A percentile compares a stretch with the other conserved stretches of the same genome.
These are phyloP conservation scores for Arabidopsis hybrid DNA, from an alignment of 441 rosid species.

Conservation along the genomic window DNA sequence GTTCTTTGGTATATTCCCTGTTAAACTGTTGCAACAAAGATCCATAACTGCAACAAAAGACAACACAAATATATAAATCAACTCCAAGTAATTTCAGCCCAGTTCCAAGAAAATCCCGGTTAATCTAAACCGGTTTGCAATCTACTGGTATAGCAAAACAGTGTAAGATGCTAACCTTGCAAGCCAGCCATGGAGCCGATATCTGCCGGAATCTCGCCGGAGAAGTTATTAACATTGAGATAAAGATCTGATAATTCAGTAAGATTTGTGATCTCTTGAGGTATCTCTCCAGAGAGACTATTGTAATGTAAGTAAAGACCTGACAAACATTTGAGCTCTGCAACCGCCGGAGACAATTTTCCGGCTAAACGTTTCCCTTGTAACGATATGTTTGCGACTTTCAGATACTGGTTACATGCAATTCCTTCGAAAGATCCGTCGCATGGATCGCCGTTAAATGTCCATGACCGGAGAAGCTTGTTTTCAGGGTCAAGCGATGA, in stretches of 20 bases:
- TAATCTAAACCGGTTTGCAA: constrained; percentile 13
- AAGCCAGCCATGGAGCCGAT: constrained; percentile 56
- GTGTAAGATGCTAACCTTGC: constrained; percentile 57
- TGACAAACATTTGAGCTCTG: constrained; percentile 60
- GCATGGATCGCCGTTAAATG: constrained; percentile 59
- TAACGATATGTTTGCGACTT: constrained; percentile 67
- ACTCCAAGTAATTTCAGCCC: too few species aligned
- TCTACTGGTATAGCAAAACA: background rate
- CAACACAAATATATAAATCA: too few species aligned
- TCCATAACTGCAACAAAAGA: constrained; percentile 60
- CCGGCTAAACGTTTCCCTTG: constrained; percentile 66
- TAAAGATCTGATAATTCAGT: constrained; percentile 65
- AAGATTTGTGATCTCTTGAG: constrained; percentile 56
- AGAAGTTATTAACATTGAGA: constrained; percentile 63
- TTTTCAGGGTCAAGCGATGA: constrained; percentile 66
- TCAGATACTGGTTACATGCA: constrained; percentile 61
- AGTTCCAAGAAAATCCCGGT: constrained; percentile 4
- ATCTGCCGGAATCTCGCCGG: constrained; percentile 59
- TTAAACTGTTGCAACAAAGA: constrained; percentile 79
- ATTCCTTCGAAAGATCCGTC: constrained; percentile 65
- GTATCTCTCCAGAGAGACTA: constrained; percentile 61
- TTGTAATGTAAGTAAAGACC: constrained; percentile 77
- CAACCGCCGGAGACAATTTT: constrained; percentile 58
- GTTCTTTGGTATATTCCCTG: constrained; percentile 65
- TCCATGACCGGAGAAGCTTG: constrained; percentile 62